Evolutionary conservation across 495 filamentous ascomycete species (phyloP), one percentile per base, ranked within the genome.

Genomic region (Podospora sp.): DNA sequence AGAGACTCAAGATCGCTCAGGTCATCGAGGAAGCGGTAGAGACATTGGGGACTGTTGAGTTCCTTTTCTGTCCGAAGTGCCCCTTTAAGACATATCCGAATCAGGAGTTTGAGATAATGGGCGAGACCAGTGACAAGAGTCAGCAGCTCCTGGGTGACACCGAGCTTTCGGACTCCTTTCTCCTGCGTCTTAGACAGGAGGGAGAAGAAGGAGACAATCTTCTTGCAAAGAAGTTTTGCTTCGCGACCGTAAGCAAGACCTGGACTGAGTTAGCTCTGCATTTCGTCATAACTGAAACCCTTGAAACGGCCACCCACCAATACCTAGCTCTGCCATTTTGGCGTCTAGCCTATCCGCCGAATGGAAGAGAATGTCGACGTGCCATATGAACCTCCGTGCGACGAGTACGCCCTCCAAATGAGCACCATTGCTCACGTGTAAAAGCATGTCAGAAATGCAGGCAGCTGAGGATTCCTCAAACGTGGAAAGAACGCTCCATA

Each of bases 371-470:
- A 98, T 87, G 68, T 98, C 93, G 46, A 98, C 93, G 75, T 98
- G 94, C 72, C 90, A 89, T 69, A 99, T 99, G 77, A 99, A 99
- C 69, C 90, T 89, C 79, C 94, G 96, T n/a, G 96, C 96, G 50
- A 96, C 91, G 70, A 97, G 85, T 55, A 99, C 93, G 16, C 96
- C 95, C 76, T 97, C 93, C 61, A 97, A 82, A 78, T 97, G 98
- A 14, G 91, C 92, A 7, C 95, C 96, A 76, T 99, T 99, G 83
- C 96, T 98, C 53, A 99, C 96, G 77, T 99, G 94, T 55, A 99
- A 84, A 27, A 99, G 90, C 96, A 99, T 99, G 73, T 99, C 96
- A 6, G 96, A 98, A 66, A 99, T 99, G 80, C 96, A 98, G 20
- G 93, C 93, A 14, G 96, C 96, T 9, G 94, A 97, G 1, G 94